Base-by-base conservation (phyloP, 2,329 filamentous ascomycete genomes). In the Penicillium sp. region DNA sequence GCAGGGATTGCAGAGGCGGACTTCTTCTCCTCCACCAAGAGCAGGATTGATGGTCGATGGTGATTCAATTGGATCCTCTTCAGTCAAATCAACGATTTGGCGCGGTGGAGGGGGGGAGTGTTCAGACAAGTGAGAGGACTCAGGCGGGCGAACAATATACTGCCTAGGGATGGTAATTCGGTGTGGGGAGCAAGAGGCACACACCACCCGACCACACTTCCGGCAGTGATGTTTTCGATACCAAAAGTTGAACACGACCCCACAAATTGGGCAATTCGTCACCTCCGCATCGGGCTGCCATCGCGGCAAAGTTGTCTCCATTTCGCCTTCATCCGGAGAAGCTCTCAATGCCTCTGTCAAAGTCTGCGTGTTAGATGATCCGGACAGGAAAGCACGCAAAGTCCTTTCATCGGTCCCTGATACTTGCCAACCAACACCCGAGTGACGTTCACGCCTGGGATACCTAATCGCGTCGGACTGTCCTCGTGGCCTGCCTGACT, bases 131-230 rank as follows among this genome's bases (percentile, higher is more conserved):
- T 75, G 61, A 58, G 71, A 65, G 57, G 74, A 67, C 55, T 81
- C 78, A 1, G 89, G 88, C 3, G 90, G 89, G 46, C 88, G 88
- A 25, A 97, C 92, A 61, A 97, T 96, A 71, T 90, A 97, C 69
- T 94, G 90, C 61, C 92, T 85, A 1, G 93, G 93, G 60, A 97
- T 97, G 3, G 90, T 96, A 69, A 97, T 97, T 58, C 92, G 85
- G 73, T 97, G 93, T 3, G 93, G 93, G 2, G 93, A 97, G 76
- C 93, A 97, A 20, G 85, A 81, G 55, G 87, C 86, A 74, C 93
- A 97, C 23, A 97, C 93, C 8, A 97, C 92, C 58, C 92, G 82
- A 44, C 93, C 93, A 70, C 93, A 97, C 83, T 96, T 97, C 83
- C 92, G 85, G 81, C 93, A 97, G 71, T 97, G 93, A 75, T 97